Evolutionary conservation across 169 alveolate genomes (phyloP), one percentile per base, ranked within the genome.

Genomic region (Plasmodium falciparum): DNA sequence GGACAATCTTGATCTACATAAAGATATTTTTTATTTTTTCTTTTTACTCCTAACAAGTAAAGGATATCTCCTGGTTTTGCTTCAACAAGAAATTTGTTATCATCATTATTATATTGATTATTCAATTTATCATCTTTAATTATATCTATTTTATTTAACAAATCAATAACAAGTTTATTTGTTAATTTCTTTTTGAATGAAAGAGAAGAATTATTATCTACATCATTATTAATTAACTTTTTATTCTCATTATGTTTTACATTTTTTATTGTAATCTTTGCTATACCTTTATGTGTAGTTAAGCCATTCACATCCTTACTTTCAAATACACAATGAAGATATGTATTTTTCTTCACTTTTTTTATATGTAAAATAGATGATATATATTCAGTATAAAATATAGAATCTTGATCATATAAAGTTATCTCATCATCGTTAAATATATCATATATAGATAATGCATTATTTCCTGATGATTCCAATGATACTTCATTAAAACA

Each of bases 401-500:
- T 12, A 15, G 47, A 26, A 13, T 66, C 49, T 8, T 45, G 20
- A 47, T 17, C 49, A 7, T 70, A 76, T 56, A 76, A 22, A 22
- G 20, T 15, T 22, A 76, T 76, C 65, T 76, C 78, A 22, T 76
- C 71, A 2, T 66, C 54, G 33, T 12, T 50, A 65, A 65, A 76
- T 63, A 76, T n/a, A 5, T 63, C 52, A 65, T 76, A 76, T 76
- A 76, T 76, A 58, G 89, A 65, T 56, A 49, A 9, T 52, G 70
- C 12, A 4, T 29, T 47, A 29, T 47, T 63, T 50, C 89, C 89
- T 33, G 76, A 76, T 66, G 20, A 15, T 49, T 45, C 52, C 54
- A 76, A 13, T 7, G 89, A 76, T 8, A 76, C 26, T 63, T 76
- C 78, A 20, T 76, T 69, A 76, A 76, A 76, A 45, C 89, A 76